Base-by-base conservation (phyloP, 148 eudicot genomes). In the Vaccinium myrtillus region DNA sequence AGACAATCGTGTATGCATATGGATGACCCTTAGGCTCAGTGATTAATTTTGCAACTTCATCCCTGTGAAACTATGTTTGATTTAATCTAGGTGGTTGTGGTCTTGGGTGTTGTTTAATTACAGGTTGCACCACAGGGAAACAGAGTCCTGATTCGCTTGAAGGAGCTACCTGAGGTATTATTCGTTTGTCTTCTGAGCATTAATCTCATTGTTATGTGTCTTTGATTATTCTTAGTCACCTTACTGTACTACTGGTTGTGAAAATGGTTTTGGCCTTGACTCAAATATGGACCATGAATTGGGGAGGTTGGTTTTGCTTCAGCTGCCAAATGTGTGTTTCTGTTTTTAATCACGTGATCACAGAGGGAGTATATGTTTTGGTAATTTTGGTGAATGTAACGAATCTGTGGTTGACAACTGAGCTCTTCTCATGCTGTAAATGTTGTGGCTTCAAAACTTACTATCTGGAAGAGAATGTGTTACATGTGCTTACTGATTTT, bases 61-160 rank as follows among this genome's bases (percentile, higher is more conserved):
- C 4, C 10, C 15, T 25, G 11, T 14, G 1, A 67, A 67, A 67
- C 12, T n/a, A 25, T 67, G 30, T 65, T 4, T 65, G 73, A 25
- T 67, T 67, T 10, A 25, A 67, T 25, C 13, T 25, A 67, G 73
- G 70, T 75, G 65, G 76, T 4, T 65, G 54, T 77, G 39, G 39
- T 36, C 39, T 36, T 36, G 59, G 54, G 32, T 48, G 75, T 75
- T n/a, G 4, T 23, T 69, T 82, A 73, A n/a, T 82, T 56, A 49
- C 82, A 95, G 98, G 98, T 94, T 89, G 91, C 87, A 78, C 98
- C 98, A 32, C 98, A 94, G 87, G 94, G 93, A 83, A 96, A 94
- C 87, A 90, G 98, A 86, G 98, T 95, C 51, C 88, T 95, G 65
- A 79, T 95, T 92, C 95, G 96, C 79, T 92, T 95, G 3, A 96